These are phyloP conservation scores for Aspergillus unguis DNA, from an alignment of 2,329 filamentous ascomycete genomes.

Conservation along the genomic window DNA sequence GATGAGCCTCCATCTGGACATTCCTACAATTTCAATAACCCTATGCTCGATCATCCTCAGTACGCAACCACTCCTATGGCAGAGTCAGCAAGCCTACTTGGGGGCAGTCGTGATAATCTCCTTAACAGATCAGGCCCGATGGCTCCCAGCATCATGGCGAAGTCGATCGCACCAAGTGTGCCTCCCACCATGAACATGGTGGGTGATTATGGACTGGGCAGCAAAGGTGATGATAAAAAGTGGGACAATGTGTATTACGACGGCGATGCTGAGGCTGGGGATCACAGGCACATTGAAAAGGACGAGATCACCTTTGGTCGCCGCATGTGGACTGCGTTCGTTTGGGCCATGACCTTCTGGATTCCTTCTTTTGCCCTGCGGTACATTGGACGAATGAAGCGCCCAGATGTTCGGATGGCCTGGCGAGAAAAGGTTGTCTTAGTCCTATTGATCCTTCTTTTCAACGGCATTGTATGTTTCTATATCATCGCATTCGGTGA, in stretches of 20 bases:
- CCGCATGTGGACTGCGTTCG: conserved; percentile 73
- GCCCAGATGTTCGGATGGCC: conserved; percentile 92
- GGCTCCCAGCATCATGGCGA: conserved; percentile 51
- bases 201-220: conserved; percentile 86
- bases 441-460: conserved; percentile 71
- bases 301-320: conserved; percentile 62
- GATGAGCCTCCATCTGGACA: conserved; percentile 46
- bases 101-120: conserved; percentile 65
- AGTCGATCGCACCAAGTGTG: conserved; percentile 48
- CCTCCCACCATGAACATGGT: conserved; percentile 56
- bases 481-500: conserved; percentile 86
- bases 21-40: conserved; percentile 53
- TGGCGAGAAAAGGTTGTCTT: conserved; percentile 95
- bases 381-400: conserved; percentile 90
- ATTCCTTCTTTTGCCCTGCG: conserved; percentile 81
- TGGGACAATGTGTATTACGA: conserved; percentile 70
- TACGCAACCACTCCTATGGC: conserved; percentile 55
- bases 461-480: conserved; percentile 82
- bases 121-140: conserved; percentile 46
- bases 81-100: conserved; percentile 60
- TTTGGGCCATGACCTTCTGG: conserved; percentile 90
- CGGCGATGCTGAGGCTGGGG: conserved; percentile 73
- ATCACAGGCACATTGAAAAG: conserved; percentile 72
- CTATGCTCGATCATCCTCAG: conserved; percentile 62
- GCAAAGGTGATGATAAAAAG: conserved; percentile 75